Evolutionary conservation across 2,329 filamentous ascomycete genomes (phyloP), one percentile per base, ranked within the genome.

Genomic region (Chaetothyriales sp.): DNA sequence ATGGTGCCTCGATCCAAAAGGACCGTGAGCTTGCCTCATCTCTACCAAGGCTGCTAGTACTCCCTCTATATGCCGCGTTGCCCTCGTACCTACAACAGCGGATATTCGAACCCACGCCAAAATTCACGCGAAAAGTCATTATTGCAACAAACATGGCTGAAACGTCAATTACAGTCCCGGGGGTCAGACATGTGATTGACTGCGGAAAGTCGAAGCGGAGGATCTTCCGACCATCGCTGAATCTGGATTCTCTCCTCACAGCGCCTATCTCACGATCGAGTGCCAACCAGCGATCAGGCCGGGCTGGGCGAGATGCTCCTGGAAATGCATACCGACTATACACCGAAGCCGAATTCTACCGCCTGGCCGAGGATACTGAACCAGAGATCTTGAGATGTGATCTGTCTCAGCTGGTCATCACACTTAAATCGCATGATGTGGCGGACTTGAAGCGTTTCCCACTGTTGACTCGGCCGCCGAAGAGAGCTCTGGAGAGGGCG

Each of bases 131-230:
- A 44, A 97, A 97, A 64, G 77, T 97, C 10, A 89, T 98, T 0
- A 73, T 98, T 0, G 84, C 89, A 0, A 98, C 92, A 13, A 98
- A 98, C 63, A 97, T 98, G 61, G 92, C 92, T n/a, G 92, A 98
- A 67, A 97, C 92, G 0, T 97, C 92, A 1, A 86, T 98, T 54
- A 98, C 92, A 0, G 89, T 98, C 0, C 85, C 90, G 0, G 92
- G 92, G 1, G 89, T 98, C 5, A 81, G 87, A 4, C 92, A 85
- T 60, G 90, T 98, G 8, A 77, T 98, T 18, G 92, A 98, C 64
- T 86, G 86, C 51, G 92, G 92, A 46, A 95, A 95, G 63, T 86
- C 86, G 7, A 98, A 98, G 65, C 78, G 94, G 58, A 95, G 95
- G 69, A 85, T 94, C 58, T 98, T 89, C 65, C 83, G 89, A 13